Evolutionary conservation across 78 protist genomes (phyloP), one percentile per base, ranked within the genome.

Genomic region (slime mould (Dictyostelium discoideum)): DNA sequence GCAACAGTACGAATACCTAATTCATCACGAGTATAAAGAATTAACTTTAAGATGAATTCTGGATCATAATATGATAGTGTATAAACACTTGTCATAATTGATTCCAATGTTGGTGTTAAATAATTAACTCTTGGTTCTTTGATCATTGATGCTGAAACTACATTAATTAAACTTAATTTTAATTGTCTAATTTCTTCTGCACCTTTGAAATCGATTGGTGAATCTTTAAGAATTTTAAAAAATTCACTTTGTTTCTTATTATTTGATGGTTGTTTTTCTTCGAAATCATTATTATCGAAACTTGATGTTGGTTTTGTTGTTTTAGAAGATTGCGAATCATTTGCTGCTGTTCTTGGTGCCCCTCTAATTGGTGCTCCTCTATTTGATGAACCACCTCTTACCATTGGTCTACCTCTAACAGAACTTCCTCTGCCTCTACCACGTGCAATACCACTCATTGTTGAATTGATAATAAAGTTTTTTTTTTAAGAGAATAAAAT

Each of bases 1-100:
- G 98, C 86, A 9, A 96, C 96, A 14, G 98, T 86, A 22, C 99
- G 90, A 26, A 98, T 87, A 82, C 93, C 92, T 24, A 98, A 87
- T 50, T 98, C 97, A 13, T 69, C 85, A 60, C 99, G 97, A 48
- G 89, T 67, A 74, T 97, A 98, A 9, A 97, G 85, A 2, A 96
- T 98, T 18, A 92, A 37, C 82, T 97, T 96, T 37, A 98, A 92
- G 13, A 98, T 32, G 85, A 98, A 98, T 76, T 98, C 99, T 11
- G 98, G 97, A 79, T 96, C 96, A 26, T 57, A 92, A 48, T 74
- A 39, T 32, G 96, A 44, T 6, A 94, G 24, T 16, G 32, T 24
- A n/a, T 84, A 78, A 46, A 85, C 88, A 13, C n/a, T 39, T 1
- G 85, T 85, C 67, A 85, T 69, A 78, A 87, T 86, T 14, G 14